Evolutionary conservation across 2,329 filamentous ascomycete genomes (phyloP).

Genomic region (Reticulascus tulasneorum): DNA sequence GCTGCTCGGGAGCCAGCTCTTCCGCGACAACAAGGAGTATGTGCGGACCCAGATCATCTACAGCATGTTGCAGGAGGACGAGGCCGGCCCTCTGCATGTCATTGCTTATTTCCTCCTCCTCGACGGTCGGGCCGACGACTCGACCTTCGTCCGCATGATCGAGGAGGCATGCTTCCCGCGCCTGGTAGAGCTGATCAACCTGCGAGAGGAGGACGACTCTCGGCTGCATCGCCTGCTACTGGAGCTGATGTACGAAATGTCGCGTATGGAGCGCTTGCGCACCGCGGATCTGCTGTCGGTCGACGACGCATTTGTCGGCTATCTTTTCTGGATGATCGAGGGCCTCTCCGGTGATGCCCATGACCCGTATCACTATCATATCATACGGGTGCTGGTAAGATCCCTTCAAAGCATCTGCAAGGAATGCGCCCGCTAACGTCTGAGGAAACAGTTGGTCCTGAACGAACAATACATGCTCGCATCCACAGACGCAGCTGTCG

Average conservation of each 20-base stretch:
- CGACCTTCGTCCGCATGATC: constrained; percentile 82
- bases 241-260: constrained; percentile 94
- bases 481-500: constrained; percentile 48
- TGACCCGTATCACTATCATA: constrained; percentile 93
- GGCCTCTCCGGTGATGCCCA: constrained; percentile 79
- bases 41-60: constrained; percentile 91
- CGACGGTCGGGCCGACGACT: constrained; percentile 76
- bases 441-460: constrained; percentile 76
- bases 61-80: constrained; percentile 86
- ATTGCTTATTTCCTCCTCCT: constrained; percentile 81
- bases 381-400: constrained; percentile 84
- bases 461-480: constrained; percentile 98
- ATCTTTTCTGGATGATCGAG: constrained; percentile 85
- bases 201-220: constrained; percentile 59
- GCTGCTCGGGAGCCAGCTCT: constrained; percentile 73
- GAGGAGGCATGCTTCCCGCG: constrained; percentile 78
- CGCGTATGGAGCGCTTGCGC: constrained; percentile 78
- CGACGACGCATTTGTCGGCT: constrained; percentile 76
- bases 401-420: background rate
- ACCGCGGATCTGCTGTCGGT: constrained; percentile 72
- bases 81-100: constrained; percentile 72
- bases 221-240: constrained; percentile 76
- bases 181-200: constrained; percentile 75
- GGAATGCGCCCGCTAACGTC: constrained; percentile 11
- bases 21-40: constrained; percentile 72